Base-by-base conservation (phyloP, 2,329 filamentous ascomycete genomes). In the Pseudohalonectria lignicola region DNA sequence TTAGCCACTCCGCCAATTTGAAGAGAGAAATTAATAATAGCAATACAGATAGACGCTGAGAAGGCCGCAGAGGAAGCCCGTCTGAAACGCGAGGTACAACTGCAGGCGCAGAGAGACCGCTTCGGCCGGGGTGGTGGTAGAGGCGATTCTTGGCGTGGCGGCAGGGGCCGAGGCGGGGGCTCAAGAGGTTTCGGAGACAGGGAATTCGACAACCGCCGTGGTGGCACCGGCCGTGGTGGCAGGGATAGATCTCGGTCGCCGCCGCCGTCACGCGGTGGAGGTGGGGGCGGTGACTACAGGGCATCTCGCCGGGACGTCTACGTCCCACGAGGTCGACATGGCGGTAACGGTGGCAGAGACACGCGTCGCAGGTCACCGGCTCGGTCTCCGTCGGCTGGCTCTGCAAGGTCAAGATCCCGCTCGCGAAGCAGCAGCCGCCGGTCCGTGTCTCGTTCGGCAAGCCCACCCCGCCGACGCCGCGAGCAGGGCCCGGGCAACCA, bases 31-130 rank as follows among this genome's bases (percentile, higher is more conserved):
- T n/a, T n/a, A 45, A 15, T 19, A 1, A 9, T 13, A n/a, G 12
- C 20, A 17, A 8, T 31, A 23, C 33, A 88, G 86, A 76, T 86
- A 37, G 82, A 93, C 53, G 82, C 86, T 26, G 86, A 92, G 48
- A 83, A 80, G 56, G 81, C 80, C 31, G 83, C 83, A 20, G 84
- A 92, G 53, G 79, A 84, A 18, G 36, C 36, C 29, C 79, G 81
- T 39, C 73, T 72, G 39, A 76, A 79, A 49, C 78, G 80, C 45
- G 82, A 90, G 52, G 75, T 81, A 40, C 73, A 83, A 42, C 73
- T 78, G 48, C 69, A 75, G 36, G 73, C 79, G 48, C 69, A 75
- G 36, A 78, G 83, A 41, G 84, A 92, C 34, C 62, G 71, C 45
- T 61, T 66, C 38, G 64, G 35, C 16, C 26, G 71, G 43, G 43